Evolutionary conservation across 75 land plant species (phyloP), one percentile per base, ranked within the genome.

Genomic region (Pinus albicaulis): DNA sequence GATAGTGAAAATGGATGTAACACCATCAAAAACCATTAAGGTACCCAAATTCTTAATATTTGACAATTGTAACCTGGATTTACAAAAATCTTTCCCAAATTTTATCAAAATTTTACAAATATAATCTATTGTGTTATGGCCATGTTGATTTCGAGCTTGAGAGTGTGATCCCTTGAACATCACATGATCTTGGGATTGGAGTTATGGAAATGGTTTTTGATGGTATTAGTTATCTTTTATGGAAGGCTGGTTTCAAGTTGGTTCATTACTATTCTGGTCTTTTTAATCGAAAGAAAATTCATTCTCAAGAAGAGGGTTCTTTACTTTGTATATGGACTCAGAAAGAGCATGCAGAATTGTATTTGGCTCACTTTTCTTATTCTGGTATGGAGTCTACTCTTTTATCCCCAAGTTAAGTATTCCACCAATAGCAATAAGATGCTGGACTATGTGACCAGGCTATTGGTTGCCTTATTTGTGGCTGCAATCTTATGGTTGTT

Each of bases 191-290:
- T 90, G 92, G 86, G 89, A 5, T 68, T 96, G 36, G 59, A 73
- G 25, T 63, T 94, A 7, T 96, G 99, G 98, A 92, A 92, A 76
- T 96, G 99, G 99, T 88, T 84, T 41, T 38, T 94, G 52, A 74
- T 92, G 80, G 74, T 85, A 15, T 56, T 89, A 48, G 91, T 91
- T 12, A 41, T 92, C 11, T 84, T 92, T 56, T 92, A 90, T 52
- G 99, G 99, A 5, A 80, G 95, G 4, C 58, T 96, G 57, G 86
- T 94, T 4, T 84, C 98, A 17, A 84, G 78, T 6, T 93, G 93
- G 95, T 38, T 85, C 0, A 81, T 87, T 59, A 52, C 78, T 12
- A 24, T 89, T 16, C 73, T 81, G 0, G 92, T 93, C 16, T 77
- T 90, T 55, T 69, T 90, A 52, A 81, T 90, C 8, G 95, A 93